Evolutionary conservation across 202 grass and related monocot species (phyloP).

Genomic region (Digitaria exilis): DNA sequence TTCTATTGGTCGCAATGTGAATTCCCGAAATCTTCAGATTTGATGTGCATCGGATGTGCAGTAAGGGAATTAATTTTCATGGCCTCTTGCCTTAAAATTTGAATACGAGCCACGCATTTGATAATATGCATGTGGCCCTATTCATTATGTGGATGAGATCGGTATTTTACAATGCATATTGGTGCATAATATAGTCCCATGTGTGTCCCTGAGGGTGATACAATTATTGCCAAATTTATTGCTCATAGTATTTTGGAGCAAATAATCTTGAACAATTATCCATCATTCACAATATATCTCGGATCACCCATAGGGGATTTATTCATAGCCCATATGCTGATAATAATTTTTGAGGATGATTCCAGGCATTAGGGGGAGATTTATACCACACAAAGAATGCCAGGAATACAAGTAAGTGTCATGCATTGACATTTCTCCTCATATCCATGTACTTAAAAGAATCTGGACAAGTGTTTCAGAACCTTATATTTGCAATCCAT

Average conservation of each 20-base stretch:
- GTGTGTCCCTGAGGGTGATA: no score
- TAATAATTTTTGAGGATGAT: not conserved
- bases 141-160: no score
- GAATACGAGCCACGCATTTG: not conserved
- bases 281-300: not conserved
- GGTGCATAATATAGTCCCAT: no score
- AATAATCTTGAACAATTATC: not conserved
- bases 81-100: not conserved
- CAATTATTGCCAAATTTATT: no score
- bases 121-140: no score
- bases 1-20: not conserved
- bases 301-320: not conserved
- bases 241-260: no score
- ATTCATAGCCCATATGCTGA: not conserved
- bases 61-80: not conserved
- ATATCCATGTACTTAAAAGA: not conserved
- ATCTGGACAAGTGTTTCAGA: not conserved
- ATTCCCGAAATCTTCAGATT: not conserved
- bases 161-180: no score
- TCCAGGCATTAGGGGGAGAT: not conserved
- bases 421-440: not conserved
- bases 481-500: not conserved
- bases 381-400: not conserved
- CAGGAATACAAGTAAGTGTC: not conserved
- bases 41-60: not conserved